phyloP scores from a whole-genome alignment of 2,329 filamentous ascomycete species.

The Cordyceps militaris region DNA sequence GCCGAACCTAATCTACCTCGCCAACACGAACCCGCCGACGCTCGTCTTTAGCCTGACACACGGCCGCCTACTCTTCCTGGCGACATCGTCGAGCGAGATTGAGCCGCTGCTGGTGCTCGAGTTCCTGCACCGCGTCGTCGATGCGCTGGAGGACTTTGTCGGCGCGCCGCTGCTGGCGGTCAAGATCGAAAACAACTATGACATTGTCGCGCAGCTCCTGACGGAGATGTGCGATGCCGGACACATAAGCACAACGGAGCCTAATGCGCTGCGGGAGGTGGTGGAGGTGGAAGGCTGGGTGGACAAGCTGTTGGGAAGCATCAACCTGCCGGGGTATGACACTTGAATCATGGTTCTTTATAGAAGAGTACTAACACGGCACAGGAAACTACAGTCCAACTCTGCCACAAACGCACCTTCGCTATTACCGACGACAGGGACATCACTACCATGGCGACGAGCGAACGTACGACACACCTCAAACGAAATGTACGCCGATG shows the following conservation, averaged over 20 bases:
- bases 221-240: constrained; percentile 96
- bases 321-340: constrained; percentile 67
- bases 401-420: constrained; percentile 33
- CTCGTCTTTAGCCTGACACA: constrained; percentile 85
- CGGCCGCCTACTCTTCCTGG: constrained; percentile 77
- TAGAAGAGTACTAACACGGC: background rate
- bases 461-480: constrained; percentile 92
- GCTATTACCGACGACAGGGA: constrained; percentile 38
- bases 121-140: constrained; percentile 87
- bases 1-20: constrained; percentile 78
- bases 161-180: constrained; percentile 76
- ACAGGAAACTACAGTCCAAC: constrained; percentile 35
- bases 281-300: constrained; percentile 89
- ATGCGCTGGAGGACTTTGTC: constrained; percentile 90
- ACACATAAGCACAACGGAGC: constrained; percentile 81
- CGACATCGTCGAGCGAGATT: constrained; percentile 76
- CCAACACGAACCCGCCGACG: constrained; percentile 75
- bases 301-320: constrained; percentile 79
- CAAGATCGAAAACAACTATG: constrained; percentile 85
- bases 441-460: constrained; percentile 75
- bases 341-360: background rate
- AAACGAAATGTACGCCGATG: constrained; percentile 94
- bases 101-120: constrained; percentile 87
- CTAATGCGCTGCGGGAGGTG: constrained; percentile 82
- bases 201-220: constrained; percentile 87